phyloP scores from a whole-genome alignment of 2,329 filamentous ascomycete species.

The Pseudogymnoascus verrucosus region DNA sequence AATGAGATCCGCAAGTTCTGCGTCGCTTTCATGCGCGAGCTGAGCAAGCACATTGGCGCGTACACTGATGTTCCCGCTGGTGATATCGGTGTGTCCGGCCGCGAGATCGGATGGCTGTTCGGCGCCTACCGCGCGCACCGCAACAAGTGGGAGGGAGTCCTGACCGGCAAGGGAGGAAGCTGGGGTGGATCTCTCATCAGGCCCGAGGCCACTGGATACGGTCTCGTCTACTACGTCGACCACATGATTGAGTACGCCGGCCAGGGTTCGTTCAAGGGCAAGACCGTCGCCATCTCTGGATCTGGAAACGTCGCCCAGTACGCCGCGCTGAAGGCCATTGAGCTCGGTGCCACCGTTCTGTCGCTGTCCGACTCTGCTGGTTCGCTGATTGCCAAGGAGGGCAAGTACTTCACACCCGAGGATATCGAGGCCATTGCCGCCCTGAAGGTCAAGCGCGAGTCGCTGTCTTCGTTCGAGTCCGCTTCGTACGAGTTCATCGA shows the following conservation, averaged over 20 bases:
- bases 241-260: slow-evolving; percentile 93
- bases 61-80: slow-evolving; percentile 95
- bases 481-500: slow-evolving; percentile 77
- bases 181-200: slow-evolving; percentile 95
- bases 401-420: slow-evolving; percentile 66
- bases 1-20: slow-evolving; percentile 97
- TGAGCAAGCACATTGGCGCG: slow-evolving; percentile 91
- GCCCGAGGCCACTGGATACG: slow-evolving; percentile 94
- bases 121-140: slow-evolving; percentile 82
- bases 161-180: slow-evolving; percentile 87
- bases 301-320: slow-evolving; percentile 98
- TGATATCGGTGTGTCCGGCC: slow-evolving; percentile 87
- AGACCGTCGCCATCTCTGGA: slow-evolving; percentile 90
- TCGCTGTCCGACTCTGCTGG: slow-evolving; percentile 93
- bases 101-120: slow-evolving; percentile 92
- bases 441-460: slow-evolving; percentile 80
- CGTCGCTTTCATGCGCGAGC: slow-evolving; percentile 89
- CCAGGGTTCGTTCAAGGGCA: slow-evolving; percentile 78
- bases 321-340: slow-evolving; percentile 90
- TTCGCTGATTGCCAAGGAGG: slow-evolving; percentile 64
- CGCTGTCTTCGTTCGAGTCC: slow-evolving; percentile 63
- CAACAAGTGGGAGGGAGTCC: slow-evolving; percentile 90
- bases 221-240: slow-evolving; percentile 90
- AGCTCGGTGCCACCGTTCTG: slow-evolving; percentile 86
- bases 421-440: slow-evolving; percentile 71